Evolutionary conservation across 2,329 filamentous ascomycete genomes (phyloP).

Genomic region (Apiospora rasikravindrae): DNA sequence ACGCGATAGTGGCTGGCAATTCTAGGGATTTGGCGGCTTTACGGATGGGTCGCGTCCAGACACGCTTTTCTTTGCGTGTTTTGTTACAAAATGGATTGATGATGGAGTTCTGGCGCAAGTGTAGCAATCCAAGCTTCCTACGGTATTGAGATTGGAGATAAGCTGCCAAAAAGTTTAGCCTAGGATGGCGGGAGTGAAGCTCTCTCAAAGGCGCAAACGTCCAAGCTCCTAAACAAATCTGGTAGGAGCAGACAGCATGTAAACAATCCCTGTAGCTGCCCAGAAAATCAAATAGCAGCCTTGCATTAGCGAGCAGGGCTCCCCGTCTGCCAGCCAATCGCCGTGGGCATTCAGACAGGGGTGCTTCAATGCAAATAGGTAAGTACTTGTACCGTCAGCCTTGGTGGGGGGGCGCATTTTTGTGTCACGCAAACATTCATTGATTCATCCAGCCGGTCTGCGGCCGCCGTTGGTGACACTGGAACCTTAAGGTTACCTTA

Average conservation of each 20-base stretch:
- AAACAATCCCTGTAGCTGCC: conserved; percentile 13
- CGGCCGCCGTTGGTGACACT: conserved; percentile 2
- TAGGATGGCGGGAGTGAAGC: conserved; percentile 2
- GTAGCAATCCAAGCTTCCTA: conserved; percentile 2
- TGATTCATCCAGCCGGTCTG: background rate
- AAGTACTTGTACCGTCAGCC: background rate
- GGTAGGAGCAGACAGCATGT: background rate
- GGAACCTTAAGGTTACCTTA: background rate
- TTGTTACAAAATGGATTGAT: background rate
- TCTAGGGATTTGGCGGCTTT: background rate
- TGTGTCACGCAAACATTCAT: conserved; percentile 3
- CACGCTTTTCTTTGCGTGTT: conserved; percentile 7
- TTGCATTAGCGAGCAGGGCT: background rate
- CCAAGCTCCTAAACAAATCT: conserved; percentile 15
- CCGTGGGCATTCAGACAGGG: background rate
- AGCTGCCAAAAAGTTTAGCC: conserved; percentile 15
- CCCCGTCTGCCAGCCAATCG: background rate
- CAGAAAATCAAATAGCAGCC: background rate
- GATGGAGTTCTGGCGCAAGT: conserved; percentile 4
- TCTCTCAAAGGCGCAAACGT: conserved; percentile 13
- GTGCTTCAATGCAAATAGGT: background rate
- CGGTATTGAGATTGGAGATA: background rate
- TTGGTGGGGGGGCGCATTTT: conserved; percentile 16
- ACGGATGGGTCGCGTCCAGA: conserved; percentile 1
- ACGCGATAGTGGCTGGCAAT: conserved; percentile 31